Base-by-base conservation (phyloP, 306 rosid genomes). In the Trifolium repens region DNA sequence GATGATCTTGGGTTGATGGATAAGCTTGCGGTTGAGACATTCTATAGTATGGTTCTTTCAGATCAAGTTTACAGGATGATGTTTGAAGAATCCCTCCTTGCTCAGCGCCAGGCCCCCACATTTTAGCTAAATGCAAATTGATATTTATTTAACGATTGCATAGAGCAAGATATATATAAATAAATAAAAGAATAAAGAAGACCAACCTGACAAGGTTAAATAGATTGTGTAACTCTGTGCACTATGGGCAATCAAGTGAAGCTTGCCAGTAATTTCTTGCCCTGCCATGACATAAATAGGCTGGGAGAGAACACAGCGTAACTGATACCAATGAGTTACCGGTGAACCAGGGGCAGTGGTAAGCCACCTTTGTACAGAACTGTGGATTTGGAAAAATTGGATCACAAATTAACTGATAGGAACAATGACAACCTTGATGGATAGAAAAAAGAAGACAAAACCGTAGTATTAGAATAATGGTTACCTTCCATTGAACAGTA, bases 21-120 rank as follows among this genome's bases (percentile, higher is more conserved):
- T 88, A 90, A 52, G 96, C 87, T 78, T 88, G 98, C 6, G 98
- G 96, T 62, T 94, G 98, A 53, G 98, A 91, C 97, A 94, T 94
- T 85, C 98, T 91, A 82, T 94, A 94, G 88, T 94, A 94, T 9
- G 97, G 98, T 78, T 94, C 98, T 84, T 94, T 91, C 49, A 94
- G 86, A 82, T 94, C 98, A 74, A 94, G 91, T 84, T 91, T 91
- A 80, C 98, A 91, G 5, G 98, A 94, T 8, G 98, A 88, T 9
- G 96, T 78, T 76, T 91, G 98, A 82, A 94, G 84, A 80, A 94
- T 84, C 52, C 96, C 97, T 70, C 96, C 98, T 88, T 91, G 97
- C 15, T 87, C 94, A 65, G 97, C 89, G 71, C 96, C 97, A 57
- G 98, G 98, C 43, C 98, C 98, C 98, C 98, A 91, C 97, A 88